Percentiles rank a stretch among this genome's conserved stretches.
phyloP scores from a whole-genome alignment of 305 asterid genomes.

The Rubia peregrina region DNA sequence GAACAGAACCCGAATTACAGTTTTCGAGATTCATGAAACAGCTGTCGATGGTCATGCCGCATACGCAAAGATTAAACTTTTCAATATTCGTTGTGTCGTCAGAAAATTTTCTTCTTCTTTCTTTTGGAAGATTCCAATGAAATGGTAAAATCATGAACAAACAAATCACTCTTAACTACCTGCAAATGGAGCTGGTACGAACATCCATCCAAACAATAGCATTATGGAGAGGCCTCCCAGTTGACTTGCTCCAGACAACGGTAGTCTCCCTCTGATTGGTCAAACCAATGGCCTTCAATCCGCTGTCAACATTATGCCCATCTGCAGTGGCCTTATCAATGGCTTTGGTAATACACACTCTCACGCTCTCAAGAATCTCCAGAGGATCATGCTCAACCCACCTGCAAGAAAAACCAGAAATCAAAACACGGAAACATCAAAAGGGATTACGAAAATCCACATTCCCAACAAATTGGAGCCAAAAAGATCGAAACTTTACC shows the following conservation, averaged over 20 bases:
- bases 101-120: too few species aligned
- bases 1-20: background rate
- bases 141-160: background rate
- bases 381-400: conserved; percentile 98
- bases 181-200: conserved; percentile 82
- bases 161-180: conserved; percentile 25
- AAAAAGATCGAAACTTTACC: conserved; percentile 30
- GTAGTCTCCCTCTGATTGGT: conserved; percentile 98
- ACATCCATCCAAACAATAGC: conserved; percentile 99
- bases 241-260: conserved; percentile 91
- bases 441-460: background rate
- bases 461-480: background rate
- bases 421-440: background rate
- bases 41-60: background rate
- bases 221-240: conserved; percentile 78
- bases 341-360: conserved; percentile 69
- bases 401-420: conserved; percentile 30
- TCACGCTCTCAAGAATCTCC: conserved; percentile 85
- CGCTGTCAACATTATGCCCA: conserved; percentile 67
- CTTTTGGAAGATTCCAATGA: background rate
- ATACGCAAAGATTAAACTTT: background rate
- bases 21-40: background rate
- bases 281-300: conserved; percentile 80
- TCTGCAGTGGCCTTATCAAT: conserved; percentile 85
- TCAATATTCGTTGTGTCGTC: too few species aligned